Evolutionary conservation across 768 basidiomycete species (phyloP), one percentile per base, ranked within the genome.

Genomic region (Pulveroboletus sp.): DNA sequence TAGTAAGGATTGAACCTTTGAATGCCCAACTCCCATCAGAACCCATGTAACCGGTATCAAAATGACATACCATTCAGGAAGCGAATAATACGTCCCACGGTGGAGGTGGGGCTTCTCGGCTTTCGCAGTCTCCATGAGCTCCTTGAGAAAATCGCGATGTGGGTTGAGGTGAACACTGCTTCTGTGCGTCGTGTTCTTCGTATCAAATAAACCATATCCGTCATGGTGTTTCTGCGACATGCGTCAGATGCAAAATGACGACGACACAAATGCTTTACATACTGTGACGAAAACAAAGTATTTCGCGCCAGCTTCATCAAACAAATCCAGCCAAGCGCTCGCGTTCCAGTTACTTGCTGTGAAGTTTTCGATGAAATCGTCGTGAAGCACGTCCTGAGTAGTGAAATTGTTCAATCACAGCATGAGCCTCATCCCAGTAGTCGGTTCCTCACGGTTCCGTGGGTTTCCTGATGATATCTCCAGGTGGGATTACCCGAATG

Each of bases 261-360:
- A 13, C 9, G 2, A 23, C 14, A 3, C 12, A 4, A 4, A 9
- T 11, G 41, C 40, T 37, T 13, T 2, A 64, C 73, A 6, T 17
- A 74, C 78, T 14, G 80, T 75, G 7, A 78, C 77, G 30, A 80
- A 63, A 19, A 83, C 80, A 52, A 83, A 82, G 52, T 83, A 83
- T 56, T 79, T 81, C 2, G 81, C 82, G 2, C 82, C 81, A 0
- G 79, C 76, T 26, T 70, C 68, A 35, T 75, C 77, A 43, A 83
- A 76, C 8, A 82, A 48, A 56, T 80, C 74, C 0, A 80, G 58
- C 79, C 81, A 83, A 34, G 67, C 71, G 39, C 73, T 76, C 4
- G 82, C 74, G 35, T 80, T 75, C 65, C 78, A 83, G 40, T 74
- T 73, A 1, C 68, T 66, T 2, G 76, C 79, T 0, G 74, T 79